phyloP scores from a whole-genome alignment of 176 grass and related monocot species.

The Tuctoria greenei region DNA sequence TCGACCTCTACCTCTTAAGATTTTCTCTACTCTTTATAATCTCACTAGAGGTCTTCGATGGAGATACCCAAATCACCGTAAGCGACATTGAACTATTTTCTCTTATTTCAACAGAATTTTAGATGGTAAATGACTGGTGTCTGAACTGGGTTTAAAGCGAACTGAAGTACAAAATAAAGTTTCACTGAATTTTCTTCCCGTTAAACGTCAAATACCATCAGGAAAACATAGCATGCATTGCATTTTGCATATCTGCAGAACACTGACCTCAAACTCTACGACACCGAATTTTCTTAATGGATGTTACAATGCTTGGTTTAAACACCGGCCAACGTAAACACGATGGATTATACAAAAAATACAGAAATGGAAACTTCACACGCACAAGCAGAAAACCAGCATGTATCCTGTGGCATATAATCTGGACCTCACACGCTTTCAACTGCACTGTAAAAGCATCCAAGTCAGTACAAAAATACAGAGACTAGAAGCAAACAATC shows the following conservation, averaged over 20 bases:
- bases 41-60: no score
- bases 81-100: no score
- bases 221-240: neutral
- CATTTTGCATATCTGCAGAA: neutral
- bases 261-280: neutral
- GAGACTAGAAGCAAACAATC: neutral
- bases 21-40: no score
- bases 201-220: neutral
- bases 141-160: no score
- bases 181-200: neutral
- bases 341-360: neutral
- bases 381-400: neutral
- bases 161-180: neutral
- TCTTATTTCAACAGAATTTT: no score
- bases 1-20: no score
- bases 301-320: constrained; percentile 11
- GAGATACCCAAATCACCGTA: no score
- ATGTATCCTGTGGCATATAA: neutral
- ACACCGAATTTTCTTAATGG: neutral
- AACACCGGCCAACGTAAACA: neutral
- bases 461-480: neutral
- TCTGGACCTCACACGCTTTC: neutral
- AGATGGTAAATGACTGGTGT: no score
- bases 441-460: neutral
- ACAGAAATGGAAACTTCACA: neutral